Evolutionary conservation across 345 rosid genomes (phyloP).

Genomic region (Eucalyptus pumila): DNA sequence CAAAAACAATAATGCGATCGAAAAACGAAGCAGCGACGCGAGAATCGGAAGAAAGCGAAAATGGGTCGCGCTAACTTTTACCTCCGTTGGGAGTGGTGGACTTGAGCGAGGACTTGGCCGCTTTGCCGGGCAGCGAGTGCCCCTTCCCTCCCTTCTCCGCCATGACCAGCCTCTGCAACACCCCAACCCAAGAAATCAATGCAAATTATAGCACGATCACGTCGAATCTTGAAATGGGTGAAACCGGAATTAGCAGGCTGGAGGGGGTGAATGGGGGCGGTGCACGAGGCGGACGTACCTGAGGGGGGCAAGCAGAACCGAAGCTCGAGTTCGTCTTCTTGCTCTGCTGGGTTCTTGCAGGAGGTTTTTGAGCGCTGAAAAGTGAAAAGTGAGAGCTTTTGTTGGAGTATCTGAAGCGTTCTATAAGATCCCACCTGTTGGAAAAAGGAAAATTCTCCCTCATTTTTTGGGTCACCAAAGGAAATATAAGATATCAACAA

Average conservation of each 20-base stretch:
- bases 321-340: neutral
- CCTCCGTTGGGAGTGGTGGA: conserved; percentile 13
- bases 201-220: neutral
- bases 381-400: neutral
- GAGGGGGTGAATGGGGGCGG: neutral
- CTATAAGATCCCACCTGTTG: neutral
- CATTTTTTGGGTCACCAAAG: neutral
- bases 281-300: neutral
- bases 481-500: neutral
- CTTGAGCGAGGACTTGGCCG: conserved; percentile 36
- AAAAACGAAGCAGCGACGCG: neutral
- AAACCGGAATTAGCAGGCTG: neutral
- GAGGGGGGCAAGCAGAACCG: neutral
- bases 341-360: neutral
- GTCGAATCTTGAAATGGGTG: neutral
- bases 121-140: conserved; percentile 24
- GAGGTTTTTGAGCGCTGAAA: neutral
- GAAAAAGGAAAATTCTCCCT: neutral
- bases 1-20: neutral
- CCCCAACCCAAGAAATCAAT: neutral
- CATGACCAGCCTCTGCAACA: conserved; percentile 3
- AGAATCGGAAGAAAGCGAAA: neutral
- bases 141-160: conserved; percentile 75
- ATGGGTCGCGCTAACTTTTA: neutral
- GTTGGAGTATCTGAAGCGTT: neutral